phyloP scores from a whole-genome alignment of 768 basidiomycete species.

The Suillus cothurnatus region DNA sequence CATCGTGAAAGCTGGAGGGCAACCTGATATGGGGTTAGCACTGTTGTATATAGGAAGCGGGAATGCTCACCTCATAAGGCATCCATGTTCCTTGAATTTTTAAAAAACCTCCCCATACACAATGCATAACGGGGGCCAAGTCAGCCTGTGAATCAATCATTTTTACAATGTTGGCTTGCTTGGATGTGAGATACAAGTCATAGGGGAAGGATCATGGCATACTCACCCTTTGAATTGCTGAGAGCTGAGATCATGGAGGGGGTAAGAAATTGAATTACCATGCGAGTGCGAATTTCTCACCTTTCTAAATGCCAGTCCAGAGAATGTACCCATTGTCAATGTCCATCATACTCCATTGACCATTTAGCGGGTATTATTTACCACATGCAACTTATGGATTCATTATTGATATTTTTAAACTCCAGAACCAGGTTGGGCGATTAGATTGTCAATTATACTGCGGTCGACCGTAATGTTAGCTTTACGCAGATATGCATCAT shows the following conservation, averaged over 20 bases:
- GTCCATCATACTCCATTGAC: slow-evolving; percentile 96
- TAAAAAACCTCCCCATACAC: slow-evolving; percentile 85
- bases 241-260: slow-evolving; percentile 50
- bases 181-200: slow-evolving; percentile 21
- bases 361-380: slow-evolving; percentile 75
- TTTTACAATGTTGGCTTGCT: slow-evolving; percentile 84
- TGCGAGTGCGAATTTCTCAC: slow-evolving; percentile 37
- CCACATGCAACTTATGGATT: slow-evolving; percentile 12
- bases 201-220: slow-evolving; percentile 12
- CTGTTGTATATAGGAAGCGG: slow-evolving; percentile 12
- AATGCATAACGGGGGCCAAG: slow-evolving; percentile 76
- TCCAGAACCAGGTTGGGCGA: slow-evolving; percentile 24
- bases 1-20: slow-evolving; percentile 79
- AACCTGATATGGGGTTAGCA: slow-evolving; percentile 47
- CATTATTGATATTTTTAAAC: slow-evolving; percentile 12
- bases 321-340: slow-evolving; percentile 90
- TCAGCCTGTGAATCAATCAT: slow-evolving; percentile 93
- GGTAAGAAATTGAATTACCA: slow-evolving; percentile 13
- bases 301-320: slow-evolving; percentile 96
- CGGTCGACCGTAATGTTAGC: slow-evolving; percentile 45
- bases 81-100: slow-evolving; percentile 96
- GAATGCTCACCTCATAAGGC: slow-evolving; percentile 73
- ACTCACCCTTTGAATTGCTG: slow-evolving; percentile 83
- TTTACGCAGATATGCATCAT: slow-evolving; percentile 49
- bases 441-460: slow-evolving; percentile 42